phyloP scores from a whole-genome alignment of 2,329 filamentous ascomycete species.

The Rhinocladiella similis region DNA sequence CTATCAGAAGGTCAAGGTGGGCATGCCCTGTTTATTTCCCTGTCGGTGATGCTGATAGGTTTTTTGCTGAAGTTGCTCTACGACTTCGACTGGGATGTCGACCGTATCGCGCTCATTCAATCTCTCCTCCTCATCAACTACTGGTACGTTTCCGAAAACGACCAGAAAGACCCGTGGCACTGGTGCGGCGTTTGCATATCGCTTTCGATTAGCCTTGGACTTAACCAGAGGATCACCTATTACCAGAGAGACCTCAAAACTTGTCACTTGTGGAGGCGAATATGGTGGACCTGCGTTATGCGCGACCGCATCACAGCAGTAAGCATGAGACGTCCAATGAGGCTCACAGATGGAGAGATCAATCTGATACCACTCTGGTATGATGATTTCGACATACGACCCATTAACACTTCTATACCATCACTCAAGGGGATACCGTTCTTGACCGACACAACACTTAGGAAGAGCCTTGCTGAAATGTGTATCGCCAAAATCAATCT shows the following conservation, averaged over 20 bases:
- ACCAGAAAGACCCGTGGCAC: slow-evolving; percentile 97
- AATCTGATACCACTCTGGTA: slow-evolving; percentile 10
- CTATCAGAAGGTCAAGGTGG: slow-evolving; percentile 78
- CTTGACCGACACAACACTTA: slow-evolving; percentile 4
- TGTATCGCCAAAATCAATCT: slow-evolving; percentile 17
- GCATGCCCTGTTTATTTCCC: slow-evolving; percentile 70
- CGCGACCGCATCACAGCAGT: slow-evolving; percentile 87
- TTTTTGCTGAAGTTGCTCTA: slow-evolving; percentile 72
- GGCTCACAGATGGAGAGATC: slow-evolving; percentile 74
- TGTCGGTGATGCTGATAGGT: slow-evolving; percentile 8
- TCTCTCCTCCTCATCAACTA: slow-evolving; percentile 89
- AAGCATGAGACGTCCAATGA: slow-evolving; percentile 86
- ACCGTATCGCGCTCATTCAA: slow-evolving; percentile 87
- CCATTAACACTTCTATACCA: slow-evolving; percentile 8
- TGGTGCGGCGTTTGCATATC: slow-evolving; percentile 98
- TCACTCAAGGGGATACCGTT: slow-evolving; percentile 10
- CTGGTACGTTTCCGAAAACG: slow-evolving; percentile 95
- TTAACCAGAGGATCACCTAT: slow-evolving; percentile 67
- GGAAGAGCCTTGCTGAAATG: slow-evolving; percentile 19
- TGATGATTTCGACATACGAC: slow-evolving; percentile 17
- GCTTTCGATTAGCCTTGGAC: slow-evolving; percentile 85
- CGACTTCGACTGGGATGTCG: slow-evolving; percentile 91
- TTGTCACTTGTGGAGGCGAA: slow-evolving; percentile 84
- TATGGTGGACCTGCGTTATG: slow-evolving; percentile 98
- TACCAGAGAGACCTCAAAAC: slow-evolving; percentile 35